Evolutionary conservation across 2,329 filamentous ascomycete genomes (phyloP).

Genomic region (Bipolaris sorokiniana): DNA sequence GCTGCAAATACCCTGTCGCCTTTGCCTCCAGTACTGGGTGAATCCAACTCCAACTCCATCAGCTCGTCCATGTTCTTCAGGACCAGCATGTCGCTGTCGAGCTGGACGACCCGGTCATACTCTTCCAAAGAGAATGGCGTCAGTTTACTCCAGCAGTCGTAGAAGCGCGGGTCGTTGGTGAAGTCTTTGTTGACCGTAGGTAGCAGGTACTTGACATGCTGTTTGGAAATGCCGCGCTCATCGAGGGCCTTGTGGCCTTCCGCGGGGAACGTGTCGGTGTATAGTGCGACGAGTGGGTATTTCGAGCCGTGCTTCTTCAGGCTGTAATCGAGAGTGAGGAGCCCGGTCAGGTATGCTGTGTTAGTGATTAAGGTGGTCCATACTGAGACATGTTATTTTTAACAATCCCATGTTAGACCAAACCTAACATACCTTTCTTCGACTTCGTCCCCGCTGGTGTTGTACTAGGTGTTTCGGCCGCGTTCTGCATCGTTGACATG

Average conservation of each 20-base stretch:
- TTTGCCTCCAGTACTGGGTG: constrained; percentile 57
- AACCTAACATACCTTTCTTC: constrained; percentile 45
- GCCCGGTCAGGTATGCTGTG: constrained; percentile 77
- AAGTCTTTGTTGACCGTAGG: constrained; percentile 71
- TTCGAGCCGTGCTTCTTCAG: constrained; percentile 68
- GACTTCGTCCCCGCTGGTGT: constrained; percentile 37
- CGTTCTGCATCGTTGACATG: constrained; percentile 7
- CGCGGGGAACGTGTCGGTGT: constrained; percentile 77
- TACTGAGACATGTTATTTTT: constrained; percentile 57
- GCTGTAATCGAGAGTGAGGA: constrained; percentile 80
- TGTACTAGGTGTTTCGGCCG: constrained; percentile 7
- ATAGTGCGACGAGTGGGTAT: constrained; percentile 82
- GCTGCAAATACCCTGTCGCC: constrained; percentile 78
- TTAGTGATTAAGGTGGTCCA: constrained; percentile 92
- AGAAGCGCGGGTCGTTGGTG: constrained; percentile 80
- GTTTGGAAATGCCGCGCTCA: constrained; percentile 70
- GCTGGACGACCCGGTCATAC: constrained; percentile 79
- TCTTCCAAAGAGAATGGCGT: constrained; percentile 76
- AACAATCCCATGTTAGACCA: constrained; percentile 6
- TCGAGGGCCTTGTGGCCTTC: constrained; percentile 72
- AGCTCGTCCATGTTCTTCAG: constrained; percentile 88
- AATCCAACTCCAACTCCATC: constrained; percentile 80
- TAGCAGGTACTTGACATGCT: constrained; percentile 74
- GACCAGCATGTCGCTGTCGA: constrained; percentile 89
- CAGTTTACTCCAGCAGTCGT: constrained; percentile 90